Evolutionary conservation across 371 early-diverging fungal species (phyloP).

Genomic region (Amoeboradix gromovi): DNA sequence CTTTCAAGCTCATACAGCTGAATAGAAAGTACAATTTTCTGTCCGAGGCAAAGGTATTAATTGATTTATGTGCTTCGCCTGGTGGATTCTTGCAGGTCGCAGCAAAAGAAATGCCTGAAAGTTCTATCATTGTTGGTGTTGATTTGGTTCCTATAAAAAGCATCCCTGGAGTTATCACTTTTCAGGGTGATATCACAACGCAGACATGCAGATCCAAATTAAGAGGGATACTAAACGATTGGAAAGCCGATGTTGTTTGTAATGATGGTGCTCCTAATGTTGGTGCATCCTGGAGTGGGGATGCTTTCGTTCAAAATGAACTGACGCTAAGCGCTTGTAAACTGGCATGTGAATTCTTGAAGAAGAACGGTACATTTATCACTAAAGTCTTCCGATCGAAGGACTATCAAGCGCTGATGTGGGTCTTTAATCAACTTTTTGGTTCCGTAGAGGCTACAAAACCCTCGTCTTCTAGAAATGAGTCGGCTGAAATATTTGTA

Average conservation of each 20-base stretch:
- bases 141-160: conserved; percentile 95
- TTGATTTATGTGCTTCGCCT: conserved; percentile 99
- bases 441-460: conserved; percentile 94
- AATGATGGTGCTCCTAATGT: conserved; percentile 99
- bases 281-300: conserved; percentile 89
- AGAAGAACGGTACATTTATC: conserved; percentile 85
- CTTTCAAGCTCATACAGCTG: conserved; percentile 97
- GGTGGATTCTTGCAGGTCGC: conserved; percentile 71
- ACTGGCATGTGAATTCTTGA: conserved; percentile 80
- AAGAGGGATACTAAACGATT: conserved; percentile 62
- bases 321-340: conserved; percentile 78
- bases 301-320: conserved; percentile 93
- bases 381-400: conserved; percentile 97
- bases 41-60: conserved; percentile 52
- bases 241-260: conserved; percentile 95
- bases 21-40: conserved; percentile 95
- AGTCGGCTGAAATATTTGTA: conserved; percentile 99
- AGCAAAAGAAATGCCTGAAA: conserved; percentile 78
- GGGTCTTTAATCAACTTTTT: conserved; percentile 94
- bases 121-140: conserved; percentile 70
- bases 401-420: conserved; percentile 92
- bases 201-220: conserved; percentile 62
- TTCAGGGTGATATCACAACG: conserved; percentile 91
- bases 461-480: conserved; percentile 92
- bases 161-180: conserved; percentile 77